phyloP scores from a whole-genome alignment of 2,329 filamentous ascomycete genomes.

The Apiospora arundinis region DNA sequence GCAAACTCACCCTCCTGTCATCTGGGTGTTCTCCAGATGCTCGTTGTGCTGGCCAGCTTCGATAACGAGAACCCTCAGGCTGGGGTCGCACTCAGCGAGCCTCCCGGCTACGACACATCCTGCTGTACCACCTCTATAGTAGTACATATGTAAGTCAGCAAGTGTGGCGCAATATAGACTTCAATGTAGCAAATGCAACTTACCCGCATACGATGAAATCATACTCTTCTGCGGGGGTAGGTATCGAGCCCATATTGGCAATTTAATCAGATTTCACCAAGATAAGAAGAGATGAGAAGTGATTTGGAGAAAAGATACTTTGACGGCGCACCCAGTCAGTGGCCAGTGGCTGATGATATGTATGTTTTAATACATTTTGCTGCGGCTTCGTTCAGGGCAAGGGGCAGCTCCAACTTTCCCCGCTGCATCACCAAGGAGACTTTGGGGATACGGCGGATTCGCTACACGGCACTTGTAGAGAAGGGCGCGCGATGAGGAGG shows the following conservation, averaged over 20 bases:
- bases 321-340: not conserved
- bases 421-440: not conserved
- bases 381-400: not conserved
- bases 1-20: constrained; percentile 53
- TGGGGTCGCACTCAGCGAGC: constrained; percentile 42
- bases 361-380: not conserved
- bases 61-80: constrained; percentile 41
- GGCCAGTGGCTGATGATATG: constrained; percentile 5
- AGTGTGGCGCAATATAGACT: not conserved
- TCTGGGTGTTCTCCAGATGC: constrained; percentile 55
- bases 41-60: constrained; percentile 48
- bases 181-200: constrained; percentile 25
- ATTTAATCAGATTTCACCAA: not conserved
- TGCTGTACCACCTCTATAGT: constrained; percentile 43
- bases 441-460: not conserved
- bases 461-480: no score
- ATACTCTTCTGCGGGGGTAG: constrained; percentile 28
- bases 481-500: no score
- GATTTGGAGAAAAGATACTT: not conserved
- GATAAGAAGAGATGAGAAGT: not conserved
- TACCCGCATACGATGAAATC: constrained; percentile 46
- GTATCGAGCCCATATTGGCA: constrained; percentile 4
- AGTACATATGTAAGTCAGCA: constrained; percentile 4
- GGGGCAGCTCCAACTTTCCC: not conserved
- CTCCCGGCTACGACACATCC: constrained; percentile 46